Conservation (phyloP, 176 grass and related monocot species). For the Rhynchospora breviuscula region DNA sequence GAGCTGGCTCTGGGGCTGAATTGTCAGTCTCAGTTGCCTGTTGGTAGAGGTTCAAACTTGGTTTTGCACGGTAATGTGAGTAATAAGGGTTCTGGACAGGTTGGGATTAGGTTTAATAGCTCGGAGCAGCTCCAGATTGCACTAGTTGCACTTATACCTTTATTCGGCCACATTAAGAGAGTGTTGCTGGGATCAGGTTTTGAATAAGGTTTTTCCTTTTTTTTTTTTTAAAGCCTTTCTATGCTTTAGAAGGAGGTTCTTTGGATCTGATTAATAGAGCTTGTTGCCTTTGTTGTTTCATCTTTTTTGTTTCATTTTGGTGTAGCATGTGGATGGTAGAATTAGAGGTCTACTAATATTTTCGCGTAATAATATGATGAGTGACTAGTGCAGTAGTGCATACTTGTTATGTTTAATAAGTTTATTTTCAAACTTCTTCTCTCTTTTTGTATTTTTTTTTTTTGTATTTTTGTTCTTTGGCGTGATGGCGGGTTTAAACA, state of each 20-base stretch:
- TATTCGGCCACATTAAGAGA: constrained; percentile 48
- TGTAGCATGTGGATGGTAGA: constrained; percentile 6
- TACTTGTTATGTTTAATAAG: background rate
- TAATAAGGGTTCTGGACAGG: constrained; percentile 76
- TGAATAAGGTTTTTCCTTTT: constrained; percentile 1
- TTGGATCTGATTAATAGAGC: background rate
- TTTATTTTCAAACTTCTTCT: background rate
- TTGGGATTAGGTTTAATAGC: constrained; percentile 82
- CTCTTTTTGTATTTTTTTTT: background rate
- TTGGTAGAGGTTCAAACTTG: constrained; percentile 72
- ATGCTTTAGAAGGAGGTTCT: background rate
- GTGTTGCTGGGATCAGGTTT: constrained; percentile 30
- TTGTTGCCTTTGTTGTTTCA: background rate
- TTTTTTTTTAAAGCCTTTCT: background rate
- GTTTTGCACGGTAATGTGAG: constrained; percentile 58
- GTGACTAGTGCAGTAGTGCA: background rate
- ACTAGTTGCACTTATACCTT: constrained; percentile 63
- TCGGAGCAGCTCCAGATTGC: constrained; percentile 81
- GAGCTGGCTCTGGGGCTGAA: constrained; percentile 79
- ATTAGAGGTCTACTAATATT: constrained; percentile 12
- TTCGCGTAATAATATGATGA: background rate
- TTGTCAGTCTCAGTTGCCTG: constrained; percentile 66
- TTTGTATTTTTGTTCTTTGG: background rate
- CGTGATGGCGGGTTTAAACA: too few relatives aligned
- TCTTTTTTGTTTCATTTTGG: background rate